Evolutionary conservation across 768 basidiomycete genomes (phyloP), one percentile per base, ranked within the genome.

Genomic region (Rhizopogon salebrosus): DNA sequence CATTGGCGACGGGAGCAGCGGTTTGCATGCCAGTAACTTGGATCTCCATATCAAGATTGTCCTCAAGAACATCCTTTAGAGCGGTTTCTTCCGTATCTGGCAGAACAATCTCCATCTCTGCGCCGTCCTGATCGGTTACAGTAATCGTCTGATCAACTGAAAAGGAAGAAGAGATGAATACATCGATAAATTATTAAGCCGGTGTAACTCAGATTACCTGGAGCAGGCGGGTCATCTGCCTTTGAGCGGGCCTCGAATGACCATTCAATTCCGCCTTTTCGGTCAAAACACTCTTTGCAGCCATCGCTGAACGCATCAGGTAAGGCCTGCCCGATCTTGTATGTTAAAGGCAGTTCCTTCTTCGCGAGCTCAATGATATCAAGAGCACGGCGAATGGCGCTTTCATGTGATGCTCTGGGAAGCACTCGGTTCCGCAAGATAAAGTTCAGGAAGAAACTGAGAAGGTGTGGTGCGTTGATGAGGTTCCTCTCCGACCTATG

Each of bases 361-460:
- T 64, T 65, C 4, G 76, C 79, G 29, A 49, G 54, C 51, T 75
- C 69, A 29, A 68, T 61, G n/a, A 80, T 63, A 1, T 68, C 70
- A 24, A 84, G 54, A 0, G 82, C 78, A 20, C 69, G 70, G 39
- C 72, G 73, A 40, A 86, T 68, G 6, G 67, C 72, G 1, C 72
- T 72, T 52, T 80, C 78, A 56, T 72, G 71, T 4, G 59, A 55
- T 0, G 67, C 53, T 56, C 86, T 84, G 0, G 73, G 74, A 40
- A 89, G 70, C 16, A 80, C 75, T 27, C 72, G 64, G 57, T 77
- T 82, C 20, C 81, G 77, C 14, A 85, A 27, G n/a, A 88, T 60
- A 61, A 80, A 89, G 13, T 75, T 64, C 29, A 88, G 51, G 65
- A 85, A 89, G 62, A 87, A 85, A 1, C 58, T 66, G 5, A 87